Base-by-base conservation (phyloP, 2,329 filamentous ascomycete genomes). In the Escovopsis weberi region DNA sequence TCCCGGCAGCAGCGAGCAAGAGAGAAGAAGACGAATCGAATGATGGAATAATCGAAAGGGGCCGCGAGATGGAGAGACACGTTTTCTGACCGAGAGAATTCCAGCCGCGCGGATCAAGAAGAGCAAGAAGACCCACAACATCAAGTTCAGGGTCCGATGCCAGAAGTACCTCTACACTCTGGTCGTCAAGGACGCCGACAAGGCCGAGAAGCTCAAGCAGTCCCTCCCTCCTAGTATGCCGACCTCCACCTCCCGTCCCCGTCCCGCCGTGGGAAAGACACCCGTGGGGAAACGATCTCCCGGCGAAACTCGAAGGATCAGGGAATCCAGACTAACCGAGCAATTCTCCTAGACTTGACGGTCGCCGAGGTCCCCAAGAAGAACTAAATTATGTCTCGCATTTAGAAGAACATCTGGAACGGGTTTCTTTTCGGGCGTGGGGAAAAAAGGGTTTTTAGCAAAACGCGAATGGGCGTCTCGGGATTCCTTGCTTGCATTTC, bases 111-210 rank as follows among this genome's bases (percentile, higher is more conserved):
- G 84, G 68, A 86, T 89, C 77, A 89, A 96, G 87, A 91, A 93
- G 79, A 94, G 82, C 80, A 82, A 80, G 70, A 81, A 83, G 73
- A 73, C 74, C 63, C 78, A 82, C 67, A 82, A 89, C 77, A 88
- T 91, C 82, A 98, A 98, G 84, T 96, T 98, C 87, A 98, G 98
- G 86, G 89, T 98, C 78, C 86, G 91, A 70, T 96, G 91, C 83
- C 77, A 85, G 67, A 80, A 81, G 63, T 81, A 91, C 77, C 77
- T 98, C 58, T 98, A 98, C 84, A 95, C 91, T 58, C 82, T 98
- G 59, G 85, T 94, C 66, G 82, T 98, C 62, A 95, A 94, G 81
- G 91, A 98, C 74, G 78, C 80, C 63, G 91, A 95, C 67, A 96
- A 96, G 85, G 93, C 89, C 70, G 91, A 96, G 76, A 98, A 98